Conservation (phyloP, 148 eudicot species). For the Persicaria tinctoria region DNA sequence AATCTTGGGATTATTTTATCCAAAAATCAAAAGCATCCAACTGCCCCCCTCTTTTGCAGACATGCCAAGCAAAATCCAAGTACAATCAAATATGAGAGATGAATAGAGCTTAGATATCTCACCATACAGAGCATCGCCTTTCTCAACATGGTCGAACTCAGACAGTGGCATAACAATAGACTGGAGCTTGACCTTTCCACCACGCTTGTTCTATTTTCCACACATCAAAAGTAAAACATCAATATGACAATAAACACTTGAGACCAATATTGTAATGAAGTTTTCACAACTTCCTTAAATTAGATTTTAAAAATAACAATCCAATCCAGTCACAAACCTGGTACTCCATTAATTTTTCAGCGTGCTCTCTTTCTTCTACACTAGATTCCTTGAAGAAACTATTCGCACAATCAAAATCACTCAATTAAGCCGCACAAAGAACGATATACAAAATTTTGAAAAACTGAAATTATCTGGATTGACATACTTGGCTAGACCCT, state of each 20-base stretch:
- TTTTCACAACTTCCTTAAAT: not conserved
- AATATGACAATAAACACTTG: not conserved
- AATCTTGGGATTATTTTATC: not conserved
- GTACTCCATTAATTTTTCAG: conserved; percentile 91
- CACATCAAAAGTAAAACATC: not conserved
- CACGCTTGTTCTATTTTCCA: conserved; percentile 68
- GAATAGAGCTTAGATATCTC: conserved; percentile 3
- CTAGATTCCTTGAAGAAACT: conserved; percentile 93
- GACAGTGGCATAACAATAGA: conserved; percentile 77
- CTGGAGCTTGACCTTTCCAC: conserved; percentile 87
- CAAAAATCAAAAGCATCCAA: not conserved
- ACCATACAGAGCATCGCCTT: conserved; percentile 96
- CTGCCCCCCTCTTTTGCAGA: not conserved
- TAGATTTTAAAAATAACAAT: too few species aligned
- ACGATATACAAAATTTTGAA: not conserved
- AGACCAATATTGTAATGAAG: not conserved
- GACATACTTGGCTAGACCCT: conserved; percentile 85
- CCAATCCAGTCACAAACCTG: conserved; percentile 40
- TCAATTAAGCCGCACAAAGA: not conserved
- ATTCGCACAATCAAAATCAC: conserved; percentile 8
- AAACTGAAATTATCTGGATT: not conserved
- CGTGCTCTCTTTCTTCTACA: conserved; percentile 86
- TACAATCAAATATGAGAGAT: not conserved
- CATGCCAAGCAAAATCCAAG: not conserved
- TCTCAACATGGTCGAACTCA: conserved; percentile 82